These are phyloP conservation scores for Tolypocladium endophyticum DNA, from an alignment of 2,329 filamentous ascomycete genomes.

Conservation along the genomic window DNA sequence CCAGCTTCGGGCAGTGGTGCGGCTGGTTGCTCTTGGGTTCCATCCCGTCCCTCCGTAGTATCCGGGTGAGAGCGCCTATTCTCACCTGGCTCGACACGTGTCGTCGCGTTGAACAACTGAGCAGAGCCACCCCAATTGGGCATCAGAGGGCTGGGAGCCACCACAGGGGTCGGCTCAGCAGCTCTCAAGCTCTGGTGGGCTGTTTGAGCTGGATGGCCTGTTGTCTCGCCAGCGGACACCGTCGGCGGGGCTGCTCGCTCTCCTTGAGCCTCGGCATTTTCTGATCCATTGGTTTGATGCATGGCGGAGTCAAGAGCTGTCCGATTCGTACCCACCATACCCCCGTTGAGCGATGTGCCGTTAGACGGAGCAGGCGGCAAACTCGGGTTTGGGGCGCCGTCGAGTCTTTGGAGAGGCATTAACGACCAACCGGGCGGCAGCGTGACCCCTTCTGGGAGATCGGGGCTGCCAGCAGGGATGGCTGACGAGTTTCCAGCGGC, in stretches of 20 bases:
- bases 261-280: not conserved
- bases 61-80: constrained; percentile 4
- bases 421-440: constrained; percentile 57
- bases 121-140: constrained; percentile 41
- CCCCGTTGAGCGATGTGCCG: constrained; percentile 7
- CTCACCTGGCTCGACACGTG: constrained; percentile 14
- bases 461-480: constrained; percentile 49
- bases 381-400: constrained; percentile 21
- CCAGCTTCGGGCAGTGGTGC: not conserved
- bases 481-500: constrained; percentile 32
- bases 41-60: constrained; percentile 3
- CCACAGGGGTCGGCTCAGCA: constrained; percentile 21
- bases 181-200: not conserved
- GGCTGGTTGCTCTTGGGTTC: constrained; percentile 4
- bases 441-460: constrained; percentile 52
- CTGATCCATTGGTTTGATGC: not conserved
- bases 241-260: not conserved
- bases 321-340: constrained; percentile 6
- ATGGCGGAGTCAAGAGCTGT: constrained; percentile 1
- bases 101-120: constrained; percentile 32
- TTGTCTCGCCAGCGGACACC: not conserved
- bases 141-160: constrained; percentile 35
- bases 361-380: constrained; percentile 11
- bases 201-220: not conserved
- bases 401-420: constrained; percentile 47